Evolutionary conservation across 768 basidiomycete species (phyloP).

Genomic region (Mycena floridula): DNA sequence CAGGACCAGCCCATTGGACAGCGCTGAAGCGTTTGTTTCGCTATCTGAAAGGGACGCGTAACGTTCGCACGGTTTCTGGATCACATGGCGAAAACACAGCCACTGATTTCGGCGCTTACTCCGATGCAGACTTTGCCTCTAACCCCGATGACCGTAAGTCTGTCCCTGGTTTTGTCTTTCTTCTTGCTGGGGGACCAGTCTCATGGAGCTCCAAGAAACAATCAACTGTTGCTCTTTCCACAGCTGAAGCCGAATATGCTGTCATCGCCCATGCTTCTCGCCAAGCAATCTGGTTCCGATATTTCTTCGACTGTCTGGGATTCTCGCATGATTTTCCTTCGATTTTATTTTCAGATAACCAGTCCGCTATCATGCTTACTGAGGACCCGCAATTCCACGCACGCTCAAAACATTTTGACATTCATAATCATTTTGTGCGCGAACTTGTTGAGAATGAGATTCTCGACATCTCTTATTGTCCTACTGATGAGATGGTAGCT

Average conservation of each 20-base stretch:
- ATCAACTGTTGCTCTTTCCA: slow-evolving; percentile 22
- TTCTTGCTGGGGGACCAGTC: slow-evolving; percentile 18
- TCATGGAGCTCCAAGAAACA: slow-evolving; percentile 28
- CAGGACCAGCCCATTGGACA: too few relatives aligned
- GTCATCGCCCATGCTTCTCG: slow-evolving; percentile 8
- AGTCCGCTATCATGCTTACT: slow-evolving; percentile 16
- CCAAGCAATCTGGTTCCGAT: slow-evolving; percentile 19
- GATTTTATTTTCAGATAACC: too few relatives aligned
- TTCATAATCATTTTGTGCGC: slow-evolving; percentile 21
- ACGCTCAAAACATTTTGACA: slow-evolving; percentile 26
- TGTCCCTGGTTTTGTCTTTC: slow-evolving; percentile 22
- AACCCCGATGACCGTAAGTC: slow-evolving; percentile 16
- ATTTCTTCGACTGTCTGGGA: too few relatives aligned
- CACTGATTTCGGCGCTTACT: slow-evolving; percentile 5
- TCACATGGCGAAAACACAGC: too few relatives aligned
- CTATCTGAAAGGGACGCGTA: too few relatives aligned
- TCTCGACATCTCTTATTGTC: not conserved
- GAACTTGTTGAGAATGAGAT: slow-evolving; percentile 10
- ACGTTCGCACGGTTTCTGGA: too few relatives aligned
- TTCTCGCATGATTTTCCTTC: too few relatives aligned
- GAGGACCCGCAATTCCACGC: slow-evolving; percentile 19
- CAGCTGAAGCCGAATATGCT: too few relatives aligned
- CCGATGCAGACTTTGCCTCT: slow-evolving; percentile 20
- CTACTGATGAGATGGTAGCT: not conserved
- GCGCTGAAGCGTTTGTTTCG: too few relatives aligned